phyloP scores from a whole-genome alignment of 2,329 filamentous ascomycete genomes.

The Sporothrix variecibatus region DNA sequence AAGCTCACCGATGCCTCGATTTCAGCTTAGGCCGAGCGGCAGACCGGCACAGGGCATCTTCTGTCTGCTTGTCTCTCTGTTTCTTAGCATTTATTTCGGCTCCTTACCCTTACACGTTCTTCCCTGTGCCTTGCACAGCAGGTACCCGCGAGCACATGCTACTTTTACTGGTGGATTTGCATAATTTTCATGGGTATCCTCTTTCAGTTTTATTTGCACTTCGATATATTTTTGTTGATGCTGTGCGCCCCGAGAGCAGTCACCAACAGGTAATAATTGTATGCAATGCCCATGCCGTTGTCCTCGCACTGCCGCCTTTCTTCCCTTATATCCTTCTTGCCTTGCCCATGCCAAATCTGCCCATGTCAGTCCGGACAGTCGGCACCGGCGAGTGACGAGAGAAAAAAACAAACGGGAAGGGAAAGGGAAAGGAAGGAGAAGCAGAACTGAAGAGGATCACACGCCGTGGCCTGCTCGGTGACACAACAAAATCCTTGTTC shows the following conservation, averaged over 20 bases:
- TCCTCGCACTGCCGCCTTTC: neutral
- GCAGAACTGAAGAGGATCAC: neutral
- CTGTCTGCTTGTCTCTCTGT: too few species aligned
- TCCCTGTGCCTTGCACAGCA: neutral
- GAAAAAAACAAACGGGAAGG: too few species aligned
- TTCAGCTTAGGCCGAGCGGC: neutral
- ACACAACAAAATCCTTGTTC: neutral
- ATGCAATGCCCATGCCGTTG: neutral
- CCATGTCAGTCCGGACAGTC: neutral
- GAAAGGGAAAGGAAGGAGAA: neutral
- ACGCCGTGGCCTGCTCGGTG: neutral
- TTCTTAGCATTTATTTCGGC: too few species aligned
- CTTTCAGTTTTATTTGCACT: neutral
- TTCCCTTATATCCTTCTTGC: neutral
- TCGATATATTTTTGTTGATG: neutral
- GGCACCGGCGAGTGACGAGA: neutral
- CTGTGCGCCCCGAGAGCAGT: neutral
- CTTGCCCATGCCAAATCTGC: neutral
- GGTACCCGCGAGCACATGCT: neutral
- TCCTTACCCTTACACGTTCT: neutral
- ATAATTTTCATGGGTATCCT: neutral
- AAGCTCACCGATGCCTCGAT: neutral
- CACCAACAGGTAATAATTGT: constrained; percentile 9
- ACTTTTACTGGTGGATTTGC: neutral
- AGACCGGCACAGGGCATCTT: neutral